Conservation (phyloP, 148 eudicot genomes). For the Amaranthus cruentus region DNA sequence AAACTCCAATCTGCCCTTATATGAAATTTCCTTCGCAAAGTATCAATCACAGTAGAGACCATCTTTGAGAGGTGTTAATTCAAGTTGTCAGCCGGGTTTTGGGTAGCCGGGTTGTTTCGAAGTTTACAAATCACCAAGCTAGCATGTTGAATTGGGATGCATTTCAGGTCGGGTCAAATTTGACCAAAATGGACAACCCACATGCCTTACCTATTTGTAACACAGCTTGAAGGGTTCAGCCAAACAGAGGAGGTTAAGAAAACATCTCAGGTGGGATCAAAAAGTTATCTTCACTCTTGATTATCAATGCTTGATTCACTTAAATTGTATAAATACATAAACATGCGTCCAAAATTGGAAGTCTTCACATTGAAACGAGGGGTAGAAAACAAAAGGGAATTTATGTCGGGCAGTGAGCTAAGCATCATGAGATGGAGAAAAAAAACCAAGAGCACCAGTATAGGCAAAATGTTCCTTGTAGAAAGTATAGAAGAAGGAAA, state of each 20-base stretch:
- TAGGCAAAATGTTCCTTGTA: background rate
- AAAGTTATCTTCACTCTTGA: background rate
- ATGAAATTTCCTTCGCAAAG: background rate
- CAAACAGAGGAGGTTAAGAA: background rate
- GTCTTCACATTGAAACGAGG: background rate
- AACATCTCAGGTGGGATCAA: background rate
- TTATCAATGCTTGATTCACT: slow-evolving; percentile 1
- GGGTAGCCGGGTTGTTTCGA: too few species aligned
- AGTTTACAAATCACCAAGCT: too few species aligned
- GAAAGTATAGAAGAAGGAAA: background rate
- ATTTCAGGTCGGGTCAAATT: too few species aligned
- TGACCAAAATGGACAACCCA: background rate
- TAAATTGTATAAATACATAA: background rate
- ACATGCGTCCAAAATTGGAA: background rate
- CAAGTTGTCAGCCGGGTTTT: too few species aligned
- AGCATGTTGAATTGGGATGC: too few species aligned
- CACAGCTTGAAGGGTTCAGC: background rate
- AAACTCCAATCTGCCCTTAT: background rate
- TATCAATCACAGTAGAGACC: background rate
- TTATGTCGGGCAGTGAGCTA: background rate
- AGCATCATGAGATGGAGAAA: background rate
- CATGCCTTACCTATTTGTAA: background rate
- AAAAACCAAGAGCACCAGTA: background rate
- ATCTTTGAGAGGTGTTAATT: background rate
- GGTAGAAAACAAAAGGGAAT: background rate